Evolutionary conservation across 371 early-diverging fungal genomes (phyloP).

Genomic region (Haplosporangium sp.): DNA sequence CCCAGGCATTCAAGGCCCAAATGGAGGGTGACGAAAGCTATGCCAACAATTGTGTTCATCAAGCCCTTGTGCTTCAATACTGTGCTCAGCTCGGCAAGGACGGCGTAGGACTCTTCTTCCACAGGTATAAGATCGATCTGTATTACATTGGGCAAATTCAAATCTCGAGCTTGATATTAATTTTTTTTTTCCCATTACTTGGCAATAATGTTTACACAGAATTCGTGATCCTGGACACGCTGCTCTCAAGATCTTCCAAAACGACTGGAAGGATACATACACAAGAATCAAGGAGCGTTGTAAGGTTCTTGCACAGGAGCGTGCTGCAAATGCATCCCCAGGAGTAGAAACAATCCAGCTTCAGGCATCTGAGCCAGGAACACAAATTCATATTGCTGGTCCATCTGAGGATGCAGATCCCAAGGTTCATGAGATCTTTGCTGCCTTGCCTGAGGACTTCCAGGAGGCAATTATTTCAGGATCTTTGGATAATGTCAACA

Average conservation of each 20-base stretch:
- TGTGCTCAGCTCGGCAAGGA: conserved; percentile 85
- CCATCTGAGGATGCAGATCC: conserved; percentile 63
- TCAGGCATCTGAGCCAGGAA: conserved; percentile 76
- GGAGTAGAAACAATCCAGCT: conserved; percentile 84
- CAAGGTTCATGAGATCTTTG: conserved; percentile 74
- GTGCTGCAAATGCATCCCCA: conserved; percentile 58
- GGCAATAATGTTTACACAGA: conserved; percentile 4
- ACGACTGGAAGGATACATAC: conserved; percentile 88
- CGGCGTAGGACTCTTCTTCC: conserved; percentile 89
- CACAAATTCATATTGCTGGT: conserved; percentile 62
- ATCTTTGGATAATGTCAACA: conserved; percentile 86
- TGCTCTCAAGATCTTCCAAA: conserved; percentile 76
- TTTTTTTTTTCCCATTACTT: not conserved
- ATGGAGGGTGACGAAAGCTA: conserved; percentile 75
- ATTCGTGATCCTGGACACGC: conserved; percentile 39
- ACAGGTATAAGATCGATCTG: conserved; percentile 58
- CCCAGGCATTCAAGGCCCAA: conserved; percentile 86
- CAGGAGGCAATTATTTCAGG: conserved; percentile 82
- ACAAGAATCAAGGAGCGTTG: conserved; percentile 83
- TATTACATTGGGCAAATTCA: no score
- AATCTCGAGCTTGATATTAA: not conserved
- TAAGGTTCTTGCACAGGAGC: conserved; percentile 72
- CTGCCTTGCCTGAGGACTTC: conserved; percentile 75
- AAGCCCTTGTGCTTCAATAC: conserved; percentile 86
- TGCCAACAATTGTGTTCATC: conserved; percentile 84